Percentiles rank a stretch among this genome's conserved stretches.
Evolutionary conservation across 2,329 filamentous ascomycete species (phyloP).

Genomic region (Ophiostoma angusticollis): DNA sequence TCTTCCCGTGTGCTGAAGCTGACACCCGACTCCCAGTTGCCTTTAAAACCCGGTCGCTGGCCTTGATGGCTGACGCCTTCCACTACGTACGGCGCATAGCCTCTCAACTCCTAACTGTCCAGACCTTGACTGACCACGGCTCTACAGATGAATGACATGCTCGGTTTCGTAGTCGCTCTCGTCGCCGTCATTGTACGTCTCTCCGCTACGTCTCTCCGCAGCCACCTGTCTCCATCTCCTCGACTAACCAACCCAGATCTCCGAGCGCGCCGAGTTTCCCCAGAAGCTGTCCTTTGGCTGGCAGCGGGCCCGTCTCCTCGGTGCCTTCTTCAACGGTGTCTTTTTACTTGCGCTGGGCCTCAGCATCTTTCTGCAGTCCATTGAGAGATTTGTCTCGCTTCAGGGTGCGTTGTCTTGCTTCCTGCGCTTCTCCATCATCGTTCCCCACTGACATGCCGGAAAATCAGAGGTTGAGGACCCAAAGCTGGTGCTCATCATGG

Average conservation of each 20-base stretch:
- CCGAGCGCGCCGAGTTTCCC: constrained; percentile 43
- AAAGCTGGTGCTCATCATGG: constrained; percentile 54
- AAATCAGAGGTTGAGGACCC: constrained; percentile 45
- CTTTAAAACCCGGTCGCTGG: constrained; percentile 58
- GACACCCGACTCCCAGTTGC: constrained; percentile 33
- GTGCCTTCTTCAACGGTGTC: constrained; percentile 70
- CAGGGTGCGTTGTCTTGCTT: constrained; percentile 28
- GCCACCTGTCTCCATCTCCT: not conserved
- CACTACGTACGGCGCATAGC: constrained; percentile 50
- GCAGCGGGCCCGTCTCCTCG: constrained; percentile 59
- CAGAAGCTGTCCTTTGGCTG: constrained; percentile 58
- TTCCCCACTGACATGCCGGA: not conserved
- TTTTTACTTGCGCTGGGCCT: constrained; percentile 60
- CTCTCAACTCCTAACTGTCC: not conserved
- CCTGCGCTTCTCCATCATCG: not conserved
- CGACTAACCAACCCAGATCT: constrained; percentile 30
- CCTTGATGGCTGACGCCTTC: constrained; percentile 64
- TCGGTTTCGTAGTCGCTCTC: constrained; percentile 56
- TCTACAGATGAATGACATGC: constrained; percentile 52
- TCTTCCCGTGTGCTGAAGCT: not conserved
- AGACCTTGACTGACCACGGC: constrained; percentile 66
- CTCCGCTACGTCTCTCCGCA: not conserved
- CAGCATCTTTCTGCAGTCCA: constrained; percentile 59
- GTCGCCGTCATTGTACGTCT: constrained; percentile 46
- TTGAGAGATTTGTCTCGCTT: constrained; percentile 54